phyloP scores from a whole-genome alignment of 2,329 filamentous ascomycete genomes.

The Monilinia fructicola region DNA sequence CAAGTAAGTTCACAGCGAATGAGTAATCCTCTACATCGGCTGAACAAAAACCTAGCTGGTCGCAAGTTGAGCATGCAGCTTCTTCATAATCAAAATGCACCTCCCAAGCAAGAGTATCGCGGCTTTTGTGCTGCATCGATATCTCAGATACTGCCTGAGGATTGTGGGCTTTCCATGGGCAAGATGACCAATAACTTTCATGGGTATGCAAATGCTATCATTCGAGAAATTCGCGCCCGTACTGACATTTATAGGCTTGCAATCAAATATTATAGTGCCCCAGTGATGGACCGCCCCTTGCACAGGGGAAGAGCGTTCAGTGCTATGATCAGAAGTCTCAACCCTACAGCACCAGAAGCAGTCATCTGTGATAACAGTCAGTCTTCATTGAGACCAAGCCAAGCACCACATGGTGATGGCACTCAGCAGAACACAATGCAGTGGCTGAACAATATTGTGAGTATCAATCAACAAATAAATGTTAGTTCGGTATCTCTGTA shows the following conservation, averaged over 20 bases:
- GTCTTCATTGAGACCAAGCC: background rate
- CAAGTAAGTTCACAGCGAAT: background rate
- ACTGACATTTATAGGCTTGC: constrained; percentile 10
- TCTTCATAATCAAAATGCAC: constrained; percentile 28
- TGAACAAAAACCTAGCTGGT: constrained; percentile 6
- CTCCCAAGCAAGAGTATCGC: constrained; percentile 28
- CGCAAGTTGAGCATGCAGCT: constrained; percentile 29
- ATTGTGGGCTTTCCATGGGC: constrained; percentile 15
- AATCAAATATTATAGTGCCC: constrained; percentile 3
- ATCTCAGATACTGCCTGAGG: constrained; percentile 23
- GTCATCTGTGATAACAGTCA: background rate
- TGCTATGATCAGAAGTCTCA: background rate
- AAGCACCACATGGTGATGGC: background rate
- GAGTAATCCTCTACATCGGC: background rate
- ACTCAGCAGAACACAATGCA: constrained; percentile 14
- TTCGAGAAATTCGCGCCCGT: too few species aligned
- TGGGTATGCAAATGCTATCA: background rate
- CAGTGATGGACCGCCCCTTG: background rate
- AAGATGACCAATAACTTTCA: constrained; percentile 3
- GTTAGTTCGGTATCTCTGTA: background rate
- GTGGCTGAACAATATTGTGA: constrained; percentile 21
- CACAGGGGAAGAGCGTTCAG: background rate
- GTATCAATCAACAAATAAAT: background rate
- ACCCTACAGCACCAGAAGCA: background rate
- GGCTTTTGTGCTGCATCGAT: constrained; percentile 28